Evolutionary conservation across 441 rosid genomes (phyloP).

Genomic region (Corymbia citriodora): DNA sequence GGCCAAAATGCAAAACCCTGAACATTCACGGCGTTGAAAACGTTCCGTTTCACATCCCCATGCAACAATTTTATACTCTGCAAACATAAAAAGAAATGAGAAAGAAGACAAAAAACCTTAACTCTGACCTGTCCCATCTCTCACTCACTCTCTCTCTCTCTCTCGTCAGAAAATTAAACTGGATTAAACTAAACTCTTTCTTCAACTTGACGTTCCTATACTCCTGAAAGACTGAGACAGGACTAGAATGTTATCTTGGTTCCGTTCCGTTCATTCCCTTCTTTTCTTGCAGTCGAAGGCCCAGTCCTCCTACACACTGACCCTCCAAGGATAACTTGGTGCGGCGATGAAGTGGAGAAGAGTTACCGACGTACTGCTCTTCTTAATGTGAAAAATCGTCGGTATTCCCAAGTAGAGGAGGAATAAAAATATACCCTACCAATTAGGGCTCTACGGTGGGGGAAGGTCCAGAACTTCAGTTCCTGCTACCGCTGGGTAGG

Average conservation of each 20-base stretch:
- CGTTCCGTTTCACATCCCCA: not conserved
- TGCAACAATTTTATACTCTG: not conserved
- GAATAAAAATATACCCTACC: too few relatives aligned
- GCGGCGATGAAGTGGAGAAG: too few relatives aligned
- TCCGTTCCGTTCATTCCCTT: not conserved
- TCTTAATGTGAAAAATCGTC: too few relatives aligned
- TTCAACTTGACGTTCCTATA: not conserved
- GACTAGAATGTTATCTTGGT: not conserved
- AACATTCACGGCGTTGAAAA: not conserved
- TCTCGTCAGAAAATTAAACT: not conserved
- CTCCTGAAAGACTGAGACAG: not conserved
- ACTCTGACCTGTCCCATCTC: not conserved
- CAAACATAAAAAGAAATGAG: not conserved
- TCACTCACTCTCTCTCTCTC: not conserved
- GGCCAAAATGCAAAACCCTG: not conserved
- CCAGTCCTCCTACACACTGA: not conserved
- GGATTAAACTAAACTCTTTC: not conserved
- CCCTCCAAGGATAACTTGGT: too few relatives aligned
- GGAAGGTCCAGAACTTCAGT: too few relatives aligned
- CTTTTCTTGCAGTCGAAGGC: not conserved
- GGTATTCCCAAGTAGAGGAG: too few relatives aligned
- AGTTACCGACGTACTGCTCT: too few relatives aligned
- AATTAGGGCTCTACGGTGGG: too few relatives aligned
- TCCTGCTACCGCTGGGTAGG: too few relatives aligned
- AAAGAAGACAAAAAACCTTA: not conserved